A percentile compares a stretch with the other conserved stretches of the same genome.
These are phyloP conservation scores for Diaporthe vaccinii DNA, from an alignment of 2,329 filamentous ascomycete genomes.

Conservation along the genomic window DNA sequence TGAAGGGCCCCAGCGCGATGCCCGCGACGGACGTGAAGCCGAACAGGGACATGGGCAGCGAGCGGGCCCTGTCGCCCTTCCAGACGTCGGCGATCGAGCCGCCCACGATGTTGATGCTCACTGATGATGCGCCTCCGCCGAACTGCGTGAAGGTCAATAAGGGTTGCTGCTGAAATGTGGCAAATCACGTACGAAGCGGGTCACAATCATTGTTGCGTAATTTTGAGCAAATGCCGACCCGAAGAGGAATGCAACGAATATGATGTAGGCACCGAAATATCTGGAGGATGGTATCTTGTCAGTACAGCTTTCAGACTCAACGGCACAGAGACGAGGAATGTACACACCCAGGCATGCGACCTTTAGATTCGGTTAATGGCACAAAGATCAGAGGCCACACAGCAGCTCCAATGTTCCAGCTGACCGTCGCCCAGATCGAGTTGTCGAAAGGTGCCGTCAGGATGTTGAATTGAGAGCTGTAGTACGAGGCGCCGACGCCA, in stretches of 20 bases:
- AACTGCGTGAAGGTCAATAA: slow-evolving; percentile 3
- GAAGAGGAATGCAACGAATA: slow-evolving; percentile 37
- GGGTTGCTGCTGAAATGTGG: neutral
- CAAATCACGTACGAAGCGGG: slow-evolving; percentile 34
- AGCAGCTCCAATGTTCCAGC: slow-evolving; percentile 39
- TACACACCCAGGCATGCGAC: slow-evolving; percentile 38
- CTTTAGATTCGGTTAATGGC: slow-evolving; percentile 36
- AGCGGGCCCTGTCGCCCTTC: slow-evolving; percentile 38
- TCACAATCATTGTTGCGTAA: slow-evolving; percentile 33
- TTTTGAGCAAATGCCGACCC: slow-evolving; percentile 39
- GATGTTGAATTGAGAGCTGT: slow-evolving; percentile 33
- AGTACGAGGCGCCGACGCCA: slow-evolving; percentile 32
- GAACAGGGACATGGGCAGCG: slow-evolving; percentile 38
- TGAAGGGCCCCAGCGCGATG: slow-evolving; percentile 36
- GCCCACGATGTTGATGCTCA: slow-evolving; percentile 38
- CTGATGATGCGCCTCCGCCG: slow-evolving; percentile 37
- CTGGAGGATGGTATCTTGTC: neutral
- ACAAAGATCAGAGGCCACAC: slow-evolving; percentile 37
- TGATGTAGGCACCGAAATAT: slow-evolving; percentile 39
- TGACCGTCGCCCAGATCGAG: slow-evolving; percentile 40
- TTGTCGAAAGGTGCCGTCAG: slow-evolving; percentile 36
- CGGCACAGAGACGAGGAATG: neutral
- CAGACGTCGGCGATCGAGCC: slow-evolving; percentile 39
- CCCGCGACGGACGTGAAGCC: slow-evolving; percentile 39
- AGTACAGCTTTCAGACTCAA: neutral